A percentile compares a stretch with the other conserved stretches of the same genome.
phyloP scores from a whole-genome alignment of 768 basidiomycete species.

The Russula sp. region DNA sequence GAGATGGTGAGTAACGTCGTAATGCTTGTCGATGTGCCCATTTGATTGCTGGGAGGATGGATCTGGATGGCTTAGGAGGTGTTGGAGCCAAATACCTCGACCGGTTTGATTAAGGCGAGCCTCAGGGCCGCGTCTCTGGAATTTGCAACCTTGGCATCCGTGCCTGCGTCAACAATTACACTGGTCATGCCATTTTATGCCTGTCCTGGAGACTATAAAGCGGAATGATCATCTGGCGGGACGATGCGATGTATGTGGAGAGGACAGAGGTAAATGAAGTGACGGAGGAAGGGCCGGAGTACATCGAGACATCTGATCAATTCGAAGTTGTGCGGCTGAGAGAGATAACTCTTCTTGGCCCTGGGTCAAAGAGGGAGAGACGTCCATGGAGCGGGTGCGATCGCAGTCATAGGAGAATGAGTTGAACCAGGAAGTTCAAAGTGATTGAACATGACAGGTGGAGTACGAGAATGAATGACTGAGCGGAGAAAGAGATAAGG shows the following conservation, averaged over 20 bases:
- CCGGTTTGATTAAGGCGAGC: too few relatives aligned
- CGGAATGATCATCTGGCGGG: constrained; percentile 75
- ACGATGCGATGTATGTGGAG: constrained; percentile 34
- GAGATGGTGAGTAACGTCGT: too few relatives aligned
- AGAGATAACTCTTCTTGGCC: constrained; percentile 21
- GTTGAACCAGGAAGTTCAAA: constrained; percentile 84
- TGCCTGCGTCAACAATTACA: constrained; percentile 70
- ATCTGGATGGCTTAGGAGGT: constrained; percentile 21
- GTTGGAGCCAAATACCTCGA: too few relatives aligned
- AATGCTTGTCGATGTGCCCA: constrained; percentile 29
- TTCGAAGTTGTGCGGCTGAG: constrained; percentile 39
- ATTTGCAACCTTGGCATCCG: constrained; percentile 77
- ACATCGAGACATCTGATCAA: constrained; percentile 41
- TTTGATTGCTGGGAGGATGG: constrained; percentile 23
- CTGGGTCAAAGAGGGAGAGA: constrained; percentile 29
- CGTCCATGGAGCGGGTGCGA: constrained; percentile 38
- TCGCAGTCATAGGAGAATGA: constrained; percentile 57
- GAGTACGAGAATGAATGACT: constrained; percentile 89
- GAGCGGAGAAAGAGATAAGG: constrained; percentile 3
- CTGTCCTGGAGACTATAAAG: constrained; percentile 81
- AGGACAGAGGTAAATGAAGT: constrained; percentile 31
- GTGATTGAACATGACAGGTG: constrained; percentile 73
- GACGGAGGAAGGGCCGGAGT: constrained; percentile 43
- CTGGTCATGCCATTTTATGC: constrained; percentile 85
- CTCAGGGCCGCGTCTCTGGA: constrained; percentile 65